Conservation (phyloP, 2,329 filamentous ascomycete species). For the Pochonia chlamydosporia region DNA sequence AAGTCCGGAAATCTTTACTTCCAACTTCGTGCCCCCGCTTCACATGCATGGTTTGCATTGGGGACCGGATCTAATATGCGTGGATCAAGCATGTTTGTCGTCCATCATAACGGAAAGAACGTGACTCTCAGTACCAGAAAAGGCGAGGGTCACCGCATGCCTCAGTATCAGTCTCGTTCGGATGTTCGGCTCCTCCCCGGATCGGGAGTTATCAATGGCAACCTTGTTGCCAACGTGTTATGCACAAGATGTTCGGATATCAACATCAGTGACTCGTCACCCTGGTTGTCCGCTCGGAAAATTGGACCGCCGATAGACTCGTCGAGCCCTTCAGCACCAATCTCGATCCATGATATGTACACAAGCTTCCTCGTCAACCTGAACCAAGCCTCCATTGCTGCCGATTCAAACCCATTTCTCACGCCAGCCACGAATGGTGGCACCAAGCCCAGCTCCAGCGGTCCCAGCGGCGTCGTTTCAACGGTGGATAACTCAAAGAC, state of each 20-base stretch:
- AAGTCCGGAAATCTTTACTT: slow-evolving; percentile 45
- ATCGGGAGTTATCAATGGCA: slow-evolving; percentile 45
- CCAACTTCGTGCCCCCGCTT: slow-evolving; percentile 48
- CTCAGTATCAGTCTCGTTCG: slow-evolving; percentile 36
- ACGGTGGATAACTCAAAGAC: slow-evolving; percentile 19
- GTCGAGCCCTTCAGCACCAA: slow-evolving; percentile 29
- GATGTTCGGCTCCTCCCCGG: slow-evolving; percentile 49
- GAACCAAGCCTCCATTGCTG: slow-evolving; percentile 35
- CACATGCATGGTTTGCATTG: slow-evolving; percentile 50
- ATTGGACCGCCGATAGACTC: slow-evolving; percentile 39
- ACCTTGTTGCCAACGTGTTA: slow-evolving; percentile 54
- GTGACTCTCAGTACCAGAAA: slow-evolving; percentile 55
- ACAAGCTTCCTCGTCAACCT: slow-evolving; percentile 42
- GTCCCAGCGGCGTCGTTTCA: slow-evolving; percentile 9
- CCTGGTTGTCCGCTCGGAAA: slow-evolving; percentile 52
- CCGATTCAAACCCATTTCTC: slow-evolving; percentile 48
- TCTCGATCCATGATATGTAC: slow-evolving; percentile 41
- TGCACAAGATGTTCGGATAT: slow-evolving; percentile 47
- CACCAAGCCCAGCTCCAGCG: slow-evolving; percentile 8
- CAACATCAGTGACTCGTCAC: slow-evolving; percentile 31
- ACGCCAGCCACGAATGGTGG: slow-evolving; percentile 5
- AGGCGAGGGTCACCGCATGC: slow-evolving; percentile 41
- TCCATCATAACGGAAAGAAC: slow-evolving; percentile 56
- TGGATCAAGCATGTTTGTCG: slow-evolving; percentile 54
- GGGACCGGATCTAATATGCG: slow-evolving; percentile 51